phyloP scores from a whole-genome alignment of 495 filamentous ascomycete species.

The Staphylotrichum longicolle region DNA sequence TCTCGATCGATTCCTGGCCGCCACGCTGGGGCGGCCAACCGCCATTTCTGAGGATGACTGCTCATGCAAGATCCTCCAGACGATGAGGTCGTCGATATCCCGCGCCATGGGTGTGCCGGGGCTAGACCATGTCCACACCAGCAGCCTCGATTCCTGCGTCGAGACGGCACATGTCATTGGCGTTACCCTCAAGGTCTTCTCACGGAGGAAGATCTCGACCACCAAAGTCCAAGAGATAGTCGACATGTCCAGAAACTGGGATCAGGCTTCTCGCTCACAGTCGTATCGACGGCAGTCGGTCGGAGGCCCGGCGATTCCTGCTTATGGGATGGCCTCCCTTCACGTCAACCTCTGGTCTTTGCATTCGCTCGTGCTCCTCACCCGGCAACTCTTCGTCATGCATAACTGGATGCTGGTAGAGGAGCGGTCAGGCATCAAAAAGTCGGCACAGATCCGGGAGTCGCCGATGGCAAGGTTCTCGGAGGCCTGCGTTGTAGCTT shows the following conservation, averaged over 20 bases:
- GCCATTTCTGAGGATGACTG: slow-evolving; percentile 63
- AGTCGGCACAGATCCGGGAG: slow-evolving; percentile 30
- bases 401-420: slow-evolving; percentile 38
- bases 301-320: slow-evolving; percentile 43
- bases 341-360: slow-evolving; percentile 69
- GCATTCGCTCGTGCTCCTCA: slow-evolving; percentile 72
- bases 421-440: slow-evolving; percentile 33
- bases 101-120: slow-evolving; percentile 34
- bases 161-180: slow-evolving; percentile 64
- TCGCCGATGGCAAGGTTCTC: slow-evolving; percentile 61
- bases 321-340: slow-evolving; percentile 61
- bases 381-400: slow-evolving; percentile 66
- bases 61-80: slow-evolving; percentile 43
- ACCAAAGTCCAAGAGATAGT: slow-evolving; percentile 64
- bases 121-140: slow-evolving; percentile 29
- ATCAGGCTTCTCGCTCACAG: slow-evolving; percentile 42
- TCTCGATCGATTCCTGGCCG: slow-evolving; percentile 59
- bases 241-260: slow-evolving; percentile 54
- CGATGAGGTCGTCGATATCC: slow-evolving; percentile 40
- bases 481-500: slow-evolving; percentile 68
- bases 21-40: slow-evolving; percentile 57
- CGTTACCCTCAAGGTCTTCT: slow-evolving; percentile 65
- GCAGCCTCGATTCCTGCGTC: slow-evolving; percentile 53
- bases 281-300: slow-evolving; percentile 51
- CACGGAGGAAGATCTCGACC: slow-evolving; percentile 66